Conservation (phyloP, 2,329 filamentous ascomycete genomes). For the Aspergillus neotritici region DNA sequence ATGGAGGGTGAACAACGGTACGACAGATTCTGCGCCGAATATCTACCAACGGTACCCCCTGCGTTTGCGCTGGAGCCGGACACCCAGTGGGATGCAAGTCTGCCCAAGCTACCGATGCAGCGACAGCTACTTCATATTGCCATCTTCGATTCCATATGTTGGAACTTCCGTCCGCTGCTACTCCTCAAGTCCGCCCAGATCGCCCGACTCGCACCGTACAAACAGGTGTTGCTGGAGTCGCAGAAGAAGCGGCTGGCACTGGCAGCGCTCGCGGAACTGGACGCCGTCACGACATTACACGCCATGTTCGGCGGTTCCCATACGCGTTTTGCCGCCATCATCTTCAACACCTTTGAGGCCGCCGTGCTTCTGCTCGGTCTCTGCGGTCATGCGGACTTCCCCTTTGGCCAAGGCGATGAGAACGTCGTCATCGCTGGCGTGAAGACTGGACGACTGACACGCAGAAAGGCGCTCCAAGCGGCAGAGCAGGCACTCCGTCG, state of each 20-base stretch:
- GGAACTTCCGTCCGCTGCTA: conserved; percentile 5
- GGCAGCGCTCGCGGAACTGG: background rate
- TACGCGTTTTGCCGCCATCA: background rate
- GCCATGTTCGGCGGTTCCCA: background rate
- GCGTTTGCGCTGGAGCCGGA: background rate
- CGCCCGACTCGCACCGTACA: background rate
- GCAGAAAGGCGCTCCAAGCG: background rate
- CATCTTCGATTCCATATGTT: conserved; percentile 6
- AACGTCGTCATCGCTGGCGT: too few species aligned
- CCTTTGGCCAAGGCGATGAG: too few species aligned
- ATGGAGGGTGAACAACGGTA: conserved; percentile 5
- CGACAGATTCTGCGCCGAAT: conserved; percentile 4
- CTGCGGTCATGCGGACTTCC: too few species aligned
- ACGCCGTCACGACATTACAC: background rate
- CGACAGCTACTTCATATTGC: conserved; percentile 6
- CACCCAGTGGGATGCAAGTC: background rate
- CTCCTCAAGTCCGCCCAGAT: background rate
- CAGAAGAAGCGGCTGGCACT: too few species aligned
- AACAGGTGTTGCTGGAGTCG: too few species aligned
- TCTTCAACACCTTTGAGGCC: conserved; percentile 2
- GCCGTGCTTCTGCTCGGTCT: background rate
- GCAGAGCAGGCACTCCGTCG: conserved; percentile 4
- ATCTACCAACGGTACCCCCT: background rate
- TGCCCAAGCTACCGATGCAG: conserved; percentile 2
- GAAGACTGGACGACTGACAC: too few species aligned